Conservation (phyloP, 768 basidiomycete genomes). For the Boletales sp. region DNA sequence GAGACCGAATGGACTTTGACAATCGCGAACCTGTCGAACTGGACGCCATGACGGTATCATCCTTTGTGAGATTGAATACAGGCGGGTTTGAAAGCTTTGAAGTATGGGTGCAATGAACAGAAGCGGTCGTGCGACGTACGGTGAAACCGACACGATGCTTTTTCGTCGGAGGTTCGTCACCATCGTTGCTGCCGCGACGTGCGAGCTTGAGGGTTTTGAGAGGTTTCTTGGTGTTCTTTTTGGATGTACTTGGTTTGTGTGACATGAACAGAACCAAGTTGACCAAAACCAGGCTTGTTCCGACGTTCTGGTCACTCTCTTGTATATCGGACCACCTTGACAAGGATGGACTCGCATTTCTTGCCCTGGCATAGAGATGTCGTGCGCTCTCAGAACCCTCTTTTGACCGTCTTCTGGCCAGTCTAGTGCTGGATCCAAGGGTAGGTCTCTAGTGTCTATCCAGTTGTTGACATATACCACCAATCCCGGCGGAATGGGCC, state of each 20-base stretch:
- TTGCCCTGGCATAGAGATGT: no score
- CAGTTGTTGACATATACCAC: no score
- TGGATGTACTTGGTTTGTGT: conserved; percentile 15
- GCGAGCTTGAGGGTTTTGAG: conserved; percentile 25
- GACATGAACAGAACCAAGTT: conserved; percentile 8
- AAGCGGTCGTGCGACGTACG: background rate
- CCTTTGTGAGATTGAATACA: conserved; percentile 18
- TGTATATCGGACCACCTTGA: no score
- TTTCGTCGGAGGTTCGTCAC: conserved; percentile 18
- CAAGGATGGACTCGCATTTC: no score
- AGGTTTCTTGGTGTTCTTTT: conserved; percentile 10
- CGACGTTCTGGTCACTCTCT: no score
- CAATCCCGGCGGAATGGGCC: no score
- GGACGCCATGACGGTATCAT: conserved; percentile 7
- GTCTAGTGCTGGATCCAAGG: no score
- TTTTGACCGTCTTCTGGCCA: no score
- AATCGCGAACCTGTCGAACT: conserved; percentile 3
- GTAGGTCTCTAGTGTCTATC: no score
- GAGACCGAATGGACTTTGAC: background rate
- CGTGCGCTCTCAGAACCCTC: no score
- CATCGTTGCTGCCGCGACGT: conserved; percentile 9
- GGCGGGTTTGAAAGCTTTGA: conserved; percentile 21
- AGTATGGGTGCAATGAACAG: background rate
- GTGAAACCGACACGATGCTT: conserved; percentile 11
- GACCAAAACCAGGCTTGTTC: no score